These are phyloP conservation scores for Pyrenophora graminea DNA, from an alignment of 2,329 filamentous ascomycete genomes.

Conservation along the genomic window DNA sequence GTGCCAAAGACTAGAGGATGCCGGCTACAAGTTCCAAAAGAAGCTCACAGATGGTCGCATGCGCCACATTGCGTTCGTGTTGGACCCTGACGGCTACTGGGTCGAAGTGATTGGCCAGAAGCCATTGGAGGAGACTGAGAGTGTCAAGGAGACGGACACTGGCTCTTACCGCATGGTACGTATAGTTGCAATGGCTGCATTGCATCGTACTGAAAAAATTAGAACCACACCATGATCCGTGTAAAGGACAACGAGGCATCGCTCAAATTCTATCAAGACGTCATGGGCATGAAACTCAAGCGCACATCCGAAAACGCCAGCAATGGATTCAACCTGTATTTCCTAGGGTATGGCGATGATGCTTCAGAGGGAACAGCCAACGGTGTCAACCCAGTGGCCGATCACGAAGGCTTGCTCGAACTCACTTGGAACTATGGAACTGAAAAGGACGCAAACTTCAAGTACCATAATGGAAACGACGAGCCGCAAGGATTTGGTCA, in stretches of 20 bases:
- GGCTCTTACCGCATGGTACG: slow-evolving; percentile 69
- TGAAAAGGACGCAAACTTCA: slow-evolving; percentile 81
- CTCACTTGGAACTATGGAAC: slow-evolving; percentile 84
- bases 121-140: slow-evolving; percentile 71
- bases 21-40: slow-evolving; percentile 94
- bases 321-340: slow-evolving; percentile 86
- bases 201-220: slow-evolving; percentile 14
- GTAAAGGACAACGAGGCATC: slow-evolving; percentile 68
- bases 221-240: slow-evolving; percentile 93
- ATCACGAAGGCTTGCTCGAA: slow-evolving; percentile 83
- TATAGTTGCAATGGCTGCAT: neutral
- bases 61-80: slow-evolving; percentile 79
- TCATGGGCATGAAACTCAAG: slow-evolving; percentile 84
- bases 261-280: slow-evolving; percentile 65
- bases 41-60: slow-evolving; percentile 80
- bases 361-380: slow-evolving; percentile 58
- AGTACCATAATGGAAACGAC: slow-evolving; percentile 90
- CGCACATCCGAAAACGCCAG: slow-evolving; percentile 71
- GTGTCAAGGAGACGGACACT: slow-evolving; percentile 72
- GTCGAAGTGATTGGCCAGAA: slow-evolving; percentile 81
- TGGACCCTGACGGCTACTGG: slow-evolving; percentile 77
- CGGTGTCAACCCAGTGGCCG: slow-evolving; percentile 62
- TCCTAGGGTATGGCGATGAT: slow-evolving; percentile 72
- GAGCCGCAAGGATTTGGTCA: slow-evolving; percentile 94
- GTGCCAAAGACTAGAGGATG: slow-evolving; percentile 85